These are phyloP conservation scores for Erythrophleum ivorense DNA, from an alignment of 331 rosid genomes.

Conservation along the genomic window DNA sequence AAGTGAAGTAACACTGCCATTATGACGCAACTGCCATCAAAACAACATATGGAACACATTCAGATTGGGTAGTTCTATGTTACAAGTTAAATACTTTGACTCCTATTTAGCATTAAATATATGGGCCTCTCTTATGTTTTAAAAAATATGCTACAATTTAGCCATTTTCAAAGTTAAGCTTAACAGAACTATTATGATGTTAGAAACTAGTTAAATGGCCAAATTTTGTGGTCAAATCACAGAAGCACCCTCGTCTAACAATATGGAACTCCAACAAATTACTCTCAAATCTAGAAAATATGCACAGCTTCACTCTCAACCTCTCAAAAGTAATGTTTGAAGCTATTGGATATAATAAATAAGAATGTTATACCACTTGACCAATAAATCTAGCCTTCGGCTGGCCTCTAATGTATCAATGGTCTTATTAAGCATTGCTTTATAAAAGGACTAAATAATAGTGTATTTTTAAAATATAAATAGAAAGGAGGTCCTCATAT, in stretches of 20 bases:
- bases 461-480: background rate
- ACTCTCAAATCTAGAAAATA: background rate
- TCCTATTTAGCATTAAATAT: background rate
- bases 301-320: background rate
- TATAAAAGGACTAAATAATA: background rate
- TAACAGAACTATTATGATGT: background rate
- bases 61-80: background rate
- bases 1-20: background rate
- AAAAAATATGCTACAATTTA: background rate
- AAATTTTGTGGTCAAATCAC: background rate
- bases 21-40: background rate
- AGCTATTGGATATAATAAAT: background rate
- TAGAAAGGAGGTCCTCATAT: background rate
- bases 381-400: background rate
- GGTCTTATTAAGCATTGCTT: background rate
- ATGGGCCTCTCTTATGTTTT: background rate
- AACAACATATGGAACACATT: background rate
- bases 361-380: background rate
- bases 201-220: background rate
- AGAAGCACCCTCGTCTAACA: background rate
- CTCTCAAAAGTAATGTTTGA: background rate
- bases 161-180: background rate
- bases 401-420: background rate
- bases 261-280: background rate
- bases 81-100: background rate